These are phyloP conservation scores for Teunomyces lycoperdinae DNA, from an alignment of 805 yeast genomes.

Conservation along the genomic window DNA sequence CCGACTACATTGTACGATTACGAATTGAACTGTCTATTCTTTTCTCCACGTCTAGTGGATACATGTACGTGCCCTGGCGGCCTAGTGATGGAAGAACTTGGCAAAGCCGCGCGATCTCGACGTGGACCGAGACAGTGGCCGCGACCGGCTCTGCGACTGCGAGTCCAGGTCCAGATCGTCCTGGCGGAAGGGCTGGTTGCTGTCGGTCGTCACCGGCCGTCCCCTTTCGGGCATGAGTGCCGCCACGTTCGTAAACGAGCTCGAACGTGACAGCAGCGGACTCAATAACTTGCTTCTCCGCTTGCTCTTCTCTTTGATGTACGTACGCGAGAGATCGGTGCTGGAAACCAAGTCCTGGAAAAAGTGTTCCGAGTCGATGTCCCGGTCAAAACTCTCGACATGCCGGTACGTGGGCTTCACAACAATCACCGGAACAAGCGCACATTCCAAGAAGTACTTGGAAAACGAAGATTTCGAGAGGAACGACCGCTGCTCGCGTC, in stretches of 20 bases:
- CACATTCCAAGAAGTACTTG: slow-evolving; percentile 40
- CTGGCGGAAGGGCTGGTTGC: not conserved
- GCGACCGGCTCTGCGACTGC: not conserved
- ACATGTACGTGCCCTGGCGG: not conserved
- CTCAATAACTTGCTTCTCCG: slow-evolving; percentile 14
- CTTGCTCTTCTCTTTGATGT: slow-evolving; percentile 15
- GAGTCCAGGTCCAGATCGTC: slow-evolving; percentile 1
- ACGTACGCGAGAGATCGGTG: slow-evolving; percentile 1
- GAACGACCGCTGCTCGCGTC: slow-evolving; percentile 19
- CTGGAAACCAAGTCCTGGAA: slow-evolving; percentile 30
- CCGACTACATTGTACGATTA: too few relatives aligned
- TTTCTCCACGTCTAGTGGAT: slow-evolving; percentile 1
- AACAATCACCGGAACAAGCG: slow-evolving; percentile 43
- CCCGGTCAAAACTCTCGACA: slow-evolving; percentile 26
- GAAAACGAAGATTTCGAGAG: slow-evolving; percentile 35
- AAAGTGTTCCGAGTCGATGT: slow-evolving; percentile 33
- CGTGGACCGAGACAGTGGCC: slow-evolving; percentile 18
- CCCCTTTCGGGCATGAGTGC: slow-evolving; percentile 12
- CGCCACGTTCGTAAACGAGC: slow-evolving; percentile 16
- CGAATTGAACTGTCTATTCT: not conserved
- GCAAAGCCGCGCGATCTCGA: slow-evolving; percentile 11
- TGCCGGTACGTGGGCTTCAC: slow-evolving; percentile 39
- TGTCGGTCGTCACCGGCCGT: slow-evolving; percentile 1
- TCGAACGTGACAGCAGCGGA: slow-evolving; percentile 16
- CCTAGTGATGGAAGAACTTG: slow-evolving; percentile 14